Percentiles rank a stretch among this genome's conserved stretches.
phyloP scores from a whole-genome alignment of 352 stramenopile species.

The Phytophthora macrochlamydospora region DNA sequence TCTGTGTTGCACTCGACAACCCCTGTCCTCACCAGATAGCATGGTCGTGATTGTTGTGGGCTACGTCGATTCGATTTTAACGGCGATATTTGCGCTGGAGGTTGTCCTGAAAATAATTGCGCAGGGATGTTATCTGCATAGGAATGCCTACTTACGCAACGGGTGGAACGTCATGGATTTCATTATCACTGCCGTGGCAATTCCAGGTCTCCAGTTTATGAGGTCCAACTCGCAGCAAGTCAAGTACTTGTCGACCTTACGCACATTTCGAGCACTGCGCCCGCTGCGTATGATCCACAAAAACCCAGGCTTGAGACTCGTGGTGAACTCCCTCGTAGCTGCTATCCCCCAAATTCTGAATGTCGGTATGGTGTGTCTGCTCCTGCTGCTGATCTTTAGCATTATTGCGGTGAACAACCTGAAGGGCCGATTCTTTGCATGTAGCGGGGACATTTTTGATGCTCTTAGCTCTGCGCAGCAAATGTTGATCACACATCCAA shows the following conservation, averaged over 20 bases:
- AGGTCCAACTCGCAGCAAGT: conserved; percentile 8
- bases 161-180: conserved; percentile 90
- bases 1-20: conserved; percentile 78
- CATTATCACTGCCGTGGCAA: conserved; percentile 64
- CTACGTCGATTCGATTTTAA: conserved; percentile 62
- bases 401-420: conserved; percentile 93
- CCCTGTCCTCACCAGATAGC: conserved; percentile 60
- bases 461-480: conserved; percentile 35
- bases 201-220: conserved; percentile 29
- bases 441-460: conserved; percentile 59
- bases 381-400: conserved; percentile 90
- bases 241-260: conserved; percentile 57
- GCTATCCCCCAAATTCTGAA: conserved; percentile 86
- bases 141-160: conserved; percentile 70
- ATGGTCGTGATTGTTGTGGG: conserved; percentile 28
- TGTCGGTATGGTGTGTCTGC: conserved; percentile 78
- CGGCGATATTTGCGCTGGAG: conserved; percentile 74
- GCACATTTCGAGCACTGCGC: conserved; percentile 68
- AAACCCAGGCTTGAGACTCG: conserved; percentile 77
- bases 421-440: conserved; percentile 83
- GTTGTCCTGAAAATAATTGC: conserved; percentile 83
- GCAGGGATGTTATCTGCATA: conserved; percentile 57
- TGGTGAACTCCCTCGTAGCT: conserved; percentile 85
- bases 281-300: conserved; percentile 84
- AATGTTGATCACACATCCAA: conserved; percentile 47